Conservation (phyloP, 2,329 filamentous ascomycete species). For the Madurella mycetomatis region DNA sequence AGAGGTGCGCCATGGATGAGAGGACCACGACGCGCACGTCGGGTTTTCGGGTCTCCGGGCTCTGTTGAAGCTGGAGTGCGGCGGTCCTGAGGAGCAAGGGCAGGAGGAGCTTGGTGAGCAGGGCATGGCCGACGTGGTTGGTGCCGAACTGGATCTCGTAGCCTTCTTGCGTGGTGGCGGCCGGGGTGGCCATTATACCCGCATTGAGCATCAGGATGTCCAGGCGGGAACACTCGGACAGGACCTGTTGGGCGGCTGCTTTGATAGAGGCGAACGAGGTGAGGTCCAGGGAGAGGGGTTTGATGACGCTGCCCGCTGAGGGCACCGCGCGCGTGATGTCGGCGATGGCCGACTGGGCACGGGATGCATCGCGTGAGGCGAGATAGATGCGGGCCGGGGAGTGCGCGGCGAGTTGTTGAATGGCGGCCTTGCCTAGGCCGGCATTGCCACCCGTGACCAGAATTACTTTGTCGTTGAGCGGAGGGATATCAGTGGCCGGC, state of each 20-base stretch:
- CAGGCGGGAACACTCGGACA: constrained; percentile 30
- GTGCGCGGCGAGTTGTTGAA: constrained; percentile 40
- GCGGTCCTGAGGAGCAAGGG: constrained; percentile 27
- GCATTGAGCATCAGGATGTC: constrained; percentile 46
- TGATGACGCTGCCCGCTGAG: constrained; percentile 24
- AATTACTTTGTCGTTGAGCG: constrained; percentile 39
- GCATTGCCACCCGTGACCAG: constrained; percentile 46
- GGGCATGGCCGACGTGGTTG: constrained; percentile 45
- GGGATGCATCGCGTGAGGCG: constrained; percentile 35
- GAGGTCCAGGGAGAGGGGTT: constrained; percentile 40
- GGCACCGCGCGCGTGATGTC: constrained; percentile 31
- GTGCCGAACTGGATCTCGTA: constrained; percentile 46
- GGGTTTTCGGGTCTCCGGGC: not conserved
- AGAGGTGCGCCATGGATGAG: constrained; percentile 16
- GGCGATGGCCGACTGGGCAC: constrained; percentile 33
- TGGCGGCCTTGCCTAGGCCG: constrained; percentile 45
- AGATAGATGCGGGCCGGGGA: constrained; percentile 30
- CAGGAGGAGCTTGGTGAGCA: constrained; percentile 36
- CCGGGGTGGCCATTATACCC: constrained; percentile 38
- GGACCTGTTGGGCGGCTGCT: constrained; percentile 36
- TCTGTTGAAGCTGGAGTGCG: not conserved
- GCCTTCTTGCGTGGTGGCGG: constrained; percentile 37
- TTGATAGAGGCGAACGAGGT: constrained; percentile 40
- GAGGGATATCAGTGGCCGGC: constrained; percentile 35
- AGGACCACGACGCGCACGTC: constrained; percentile 29